Evolutionary conservation across 805 yeast species (phyloP), one percentile per base, ranked within the genome.

Genomic region (Starmerella apis): DNA sequence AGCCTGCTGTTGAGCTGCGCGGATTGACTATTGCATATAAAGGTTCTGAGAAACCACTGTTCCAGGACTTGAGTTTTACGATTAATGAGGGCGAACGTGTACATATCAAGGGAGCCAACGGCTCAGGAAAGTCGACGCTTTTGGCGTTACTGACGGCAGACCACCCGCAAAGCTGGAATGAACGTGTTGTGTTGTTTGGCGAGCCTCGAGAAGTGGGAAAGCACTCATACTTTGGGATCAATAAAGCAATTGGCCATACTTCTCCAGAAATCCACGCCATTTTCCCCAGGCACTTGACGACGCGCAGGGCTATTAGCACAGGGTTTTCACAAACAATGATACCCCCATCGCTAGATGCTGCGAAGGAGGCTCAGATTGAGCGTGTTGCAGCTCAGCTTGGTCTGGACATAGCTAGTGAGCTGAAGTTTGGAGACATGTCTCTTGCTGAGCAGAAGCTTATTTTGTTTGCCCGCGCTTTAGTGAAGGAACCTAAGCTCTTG

Each of bases 91-190:
- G 94, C 3, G 83, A 86, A 32, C 81, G 77, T 60, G 86, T 96
- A 94, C 94, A 92, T 62, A 72, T 90, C 27, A 70, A 82, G 50
- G 98, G 98, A 2, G 77, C 79, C 51, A 90, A 92, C 57, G 98
- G 98, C 1, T 75, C 94, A 0, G 98, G 98, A 0, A 90, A 90
- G 64, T 84, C 96, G 1, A 92, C 98, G 0, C 67, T 90, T 22
- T 66, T 92, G 14, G 78, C 96, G 2, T 64, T 92, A 42, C 71
- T 90, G 25, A 87, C 95, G 0, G 87, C 95, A 3, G 98, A 90
- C 59, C 98, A 90, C 63, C 98, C 98, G 1, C 96, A 90, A 66
- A 81, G 96, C 1, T 90, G 97, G 97, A 81, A 78, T 57, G 73
- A 78, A 4, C 77, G 74, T 20, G 73, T 92, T 20, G 65, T 69